Percentiles rank a stretch among this genome's conserved stretches.
Conservation (phyloP, 345 rosid genomes). For the Clausena lansium region DNA sequence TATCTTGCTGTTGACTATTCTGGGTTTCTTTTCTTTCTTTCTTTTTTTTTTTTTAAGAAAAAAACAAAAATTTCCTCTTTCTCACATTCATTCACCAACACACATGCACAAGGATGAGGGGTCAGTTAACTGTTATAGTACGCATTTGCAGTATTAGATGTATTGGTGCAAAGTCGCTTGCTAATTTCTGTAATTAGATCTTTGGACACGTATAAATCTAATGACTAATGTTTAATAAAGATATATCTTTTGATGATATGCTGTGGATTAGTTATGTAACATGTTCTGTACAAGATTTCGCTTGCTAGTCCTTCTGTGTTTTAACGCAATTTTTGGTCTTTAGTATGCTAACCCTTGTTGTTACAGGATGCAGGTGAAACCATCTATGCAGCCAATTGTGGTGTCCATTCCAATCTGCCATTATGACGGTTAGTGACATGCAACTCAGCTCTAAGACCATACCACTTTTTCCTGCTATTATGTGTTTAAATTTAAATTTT, state of each 20-base stretch:
- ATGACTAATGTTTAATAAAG: not conserved
- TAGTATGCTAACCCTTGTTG: slow-evolving; percentile 1
- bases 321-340: not conserved
- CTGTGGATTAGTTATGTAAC: not conserved
- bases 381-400: slow-evolving; percentile 66
- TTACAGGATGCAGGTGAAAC: slow-evolving; percentile 84
- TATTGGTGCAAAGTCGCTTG: not conserved
- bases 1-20: not conserved
- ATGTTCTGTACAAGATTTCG: not conserved
- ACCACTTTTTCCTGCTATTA: slow-evolving; percentile 8
- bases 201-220: not conserved
- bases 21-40: too few relatives aligned
- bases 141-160: not conserved
- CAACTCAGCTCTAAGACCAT: slow-evolving; percentile 8
- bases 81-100: not conserved
- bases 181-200: not conserved
- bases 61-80: not conserved
- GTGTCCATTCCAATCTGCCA: slow-evolving; percentile 86
- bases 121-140: not conserved
- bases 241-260: not conserved
- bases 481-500: slow-evolving; percentile 5
- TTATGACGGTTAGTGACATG: slow-evolving; percentile 68
- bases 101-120: not conserved
- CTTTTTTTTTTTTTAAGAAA: not conserved
- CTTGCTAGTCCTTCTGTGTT: not conserved